Evolutionary conservation across 2,329 filamentous ascomycete species (phyloP), one percentile per base, ranked within the genome.

Genomic region (Aspergillus ruber): DNA sequence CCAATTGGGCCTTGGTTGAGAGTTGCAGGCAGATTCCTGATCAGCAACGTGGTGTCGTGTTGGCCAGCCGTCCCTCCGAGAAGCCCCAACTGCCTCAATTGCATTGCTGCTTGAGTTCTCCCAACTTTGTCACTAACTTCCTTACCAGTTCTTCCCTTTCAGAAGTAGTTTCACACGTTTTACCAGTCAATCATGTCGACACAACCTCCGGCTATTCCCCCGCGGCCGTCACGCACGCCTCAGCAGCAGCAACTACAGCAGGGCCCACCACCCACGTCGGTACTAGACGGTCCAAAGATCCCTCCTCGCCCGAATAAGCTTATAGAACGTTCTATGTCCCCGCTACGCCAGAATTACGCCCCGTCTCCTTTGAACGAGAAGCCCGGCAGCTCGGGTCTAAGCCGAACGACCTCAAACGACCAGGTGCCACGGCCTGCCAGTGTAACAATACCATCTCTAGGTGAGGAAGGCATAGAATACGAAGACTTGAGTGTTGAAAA

Each of bases 391-490:
- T 58, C 59, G 20, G 57, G 56, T 40, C 44, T 68, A 46, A 56
- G 49, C 48, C 65, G 63, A 13, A 62, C 63, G 9, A 53, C 55
- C 38, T 68, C 67, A 21, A 63, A 64, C 40, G 68, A 71, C 33
- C 50, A 64, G 58, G 60, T 69, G 57, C 53, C 69, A 61, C 85
- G 88, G 44, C 82, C 86, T 32, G 80, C 82, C 43, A 94, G 88
- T 63, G 88, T 95, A 48, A 80, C 81, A 29, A 79, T 96, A 64
- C 91, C 91, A 13, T 86, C 86, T 1, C 78, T 95, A 47, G 91
- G 91, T 49, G 84, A 96, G 64, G 91, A 96, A 72, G 91, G 91
- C 53, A 82, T 78, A 56, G 91, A 96, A 72, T 96, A 96, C 70
- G 88, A 82, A 45, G 85, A 81, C 60, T 72, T 82, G 44, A 68